Evolutionary conservation across 208 protist genomes (phyloP).

Genomic region (Trypanosoma conorhini): DNA sequence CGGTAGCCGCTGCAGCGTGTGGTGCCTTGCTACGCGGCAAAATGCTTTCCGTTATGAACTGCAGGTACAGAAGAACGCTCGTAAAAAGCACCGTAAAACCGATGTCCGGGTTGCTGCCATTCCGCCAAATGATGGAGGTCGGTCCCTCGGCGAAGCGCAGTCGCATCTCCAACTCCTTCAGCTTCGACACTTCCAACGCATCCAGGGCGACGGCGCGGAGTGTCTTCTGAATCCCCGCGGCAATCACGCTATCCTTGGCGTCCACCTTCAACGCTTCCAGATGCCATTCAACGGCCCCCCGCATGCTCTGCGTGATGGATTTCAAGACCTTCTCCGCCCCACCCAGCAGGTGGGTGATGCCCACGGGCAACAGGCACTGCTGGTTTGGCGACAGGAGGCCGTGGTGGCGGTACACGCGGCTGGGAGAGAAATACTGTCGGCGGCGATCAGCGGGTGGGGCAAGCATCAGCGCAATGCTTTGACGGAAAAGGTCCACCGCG

Average conservation of each 20-base stretch:
- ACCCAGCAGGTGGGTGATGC: constrained; percentile 5
- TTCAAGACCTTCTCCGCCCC: constrained; percentile 1
- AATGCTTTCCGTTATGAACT: constrained; percentile 23
- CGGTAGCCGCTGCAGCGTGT: not conserved
- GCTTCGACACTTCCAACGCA: constrained; percentile 7
- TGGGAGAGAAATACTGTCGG: not conserved
- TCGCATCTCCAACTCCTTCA: constrained; percentile 17
- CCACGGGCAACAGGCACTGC: constrained; percentile 9
- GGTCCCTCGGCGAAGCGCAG: constrained; percentile 20
- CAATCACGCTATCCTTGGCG: not conserved
- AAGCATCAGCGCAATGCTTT: constrained; percentile 5
- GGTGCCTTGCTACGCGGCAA: constrained; percentile 14
- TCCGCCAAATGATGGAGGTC: constrained; percentile 11
- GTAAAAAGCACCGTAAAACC: constrained; percentile 1
- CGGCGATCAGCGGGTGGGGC: not conserved
- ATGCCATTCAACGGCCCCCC: not conserved
- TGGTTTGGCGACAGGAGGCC: constrained; percentile 4
- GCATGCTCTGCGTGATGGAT: not conserved
- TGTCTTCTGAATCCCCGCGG: not conserved
- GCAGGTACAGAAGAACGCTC: constrained; percentile 12
- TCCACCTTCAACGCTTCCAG: not conserved
- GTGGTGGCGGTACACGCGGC: constrained; percentile 2
- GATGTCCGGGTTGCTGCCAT: constrained; percentile 4
- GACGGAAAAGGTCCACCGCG: constrained; percentile 16
- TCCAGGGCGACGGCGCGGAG: constrained; percentile 6